A percentile compares a stretch with the other conserved stretches of the same genome.
Conservation (phyloP, 352 stramenopile species). For the Phytophthora nicotianae region DNA sequence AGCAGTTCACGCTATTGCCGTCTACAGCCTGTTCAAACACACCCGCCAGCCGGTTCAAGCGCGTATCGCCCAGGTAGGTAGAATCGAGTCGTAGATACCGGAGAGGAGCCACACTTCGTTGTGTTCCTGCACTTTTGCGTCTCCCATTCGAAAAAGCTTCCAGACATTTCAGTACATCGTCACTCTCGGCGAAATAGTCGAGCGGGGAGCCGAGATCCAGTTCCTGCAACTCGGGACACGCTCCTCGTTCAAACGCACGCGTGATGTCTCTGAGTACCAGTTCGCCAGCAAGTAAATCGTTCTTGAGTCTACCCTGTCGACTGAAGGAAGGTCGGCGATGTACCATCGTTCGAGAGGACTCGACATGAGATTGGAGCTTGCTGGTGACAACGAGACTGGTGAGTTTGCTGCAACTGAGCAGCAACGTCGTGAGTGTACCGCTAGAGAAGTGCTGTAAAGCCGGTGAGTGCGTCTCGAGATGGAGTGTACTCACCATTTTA, state of each 20-base stretch:
- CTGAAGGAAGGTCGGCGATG: constrained; percentile 28
- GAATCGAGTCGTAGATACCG: constrained; percentile 51
- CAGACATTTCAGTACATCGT: constrained; percentile 46
- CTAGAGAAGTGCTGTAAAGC: constrained; percentile 31
- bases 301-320: constrained; percentile 15
- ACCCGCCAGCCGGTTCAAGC: constrained; percentile 41
- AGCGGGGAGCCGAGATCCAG: constrained; percentile 53
- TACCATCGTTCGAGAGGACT: constrained; percentile 3
- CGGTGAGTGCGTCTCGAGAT: constrained; percentile 41
- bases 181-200: constrained; percentile 62
- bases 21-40: constrained; percentile 28
- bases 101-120: constrained; percentile 14
- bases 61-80: constrained; percentile 57
- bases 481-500: constrained; percentile 46
- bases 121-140: background rate
- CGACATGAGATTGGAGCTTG: constrained; percentile 19
- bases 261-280: constrained; percentile 30
- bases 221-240: constrained; percentile 40
- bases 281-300: constrained; percentile 17
- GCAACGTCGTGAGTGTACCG: constrained; percentile 36
- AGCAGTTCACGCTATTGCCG: constrained; percentile 25
- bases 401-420: constrained; percentile 45
- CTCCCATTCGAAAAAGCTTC: constrained; percentile 37
- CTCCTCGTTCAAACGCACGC: constrained; percentile 33
- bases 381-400: constrained; percentile 47